phyloP scores from a whole-genome alignment of 2,329 filamentous ascomycete genomes.

The Epichloe glyceriae region DNA sequence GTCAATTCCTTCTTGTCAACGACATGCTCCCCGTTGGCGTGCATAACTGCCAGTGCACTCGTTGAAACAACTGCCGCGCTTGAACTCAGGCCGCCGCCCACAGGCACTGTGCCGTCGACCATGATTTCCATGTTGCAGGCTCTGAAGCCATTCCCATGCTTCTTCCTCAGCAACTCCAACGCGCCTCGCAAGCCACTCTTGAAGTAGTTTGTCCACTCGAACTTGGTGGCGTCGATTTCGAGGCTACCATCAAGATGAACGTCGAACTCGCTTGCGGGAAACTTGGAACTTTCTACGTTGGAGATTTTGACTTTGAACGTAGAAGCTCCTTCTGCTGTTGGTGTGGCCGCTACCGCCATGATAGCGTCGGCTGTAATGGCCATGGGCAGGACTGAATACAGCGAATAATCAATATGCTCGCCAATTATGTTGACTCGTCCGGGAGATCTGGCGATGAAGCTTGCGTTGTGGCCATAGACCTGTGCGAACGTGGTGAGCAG shows the following conservation, averaged over 20 bases:
- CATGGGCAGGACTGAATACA: conserved; percentile 93
- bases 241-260: conserved; percentile 50
- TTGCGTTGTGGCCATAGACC: conserved; percentile 54
- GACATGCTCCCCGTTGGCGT: conserved; percentile 63
- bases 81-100: conserved; percentile 82
- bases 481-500: conserved; percentile 60
- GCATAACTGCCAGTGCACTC: conserved; percentile 76
- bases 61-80: conserved; percentile 90
- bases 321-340: conserved; percentile 33
- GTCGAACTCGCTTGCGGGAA: conserved; percentile 61
- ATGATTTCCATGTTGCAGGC: conserved; percentile 72
- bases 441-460: conserved; percentile 80
- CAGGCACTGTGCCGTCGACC: conserved; percentile 83
- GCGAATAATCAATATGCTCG: conserved; percentile 97
- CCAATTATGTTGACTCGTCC: conserved; percentile 97
- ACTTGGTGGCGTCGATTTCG: conserved; percentile 71
- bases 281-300: conserved; percentile 66
- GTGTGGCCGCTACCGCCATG: conserved; percentile 57
- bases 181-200: conserved; percentile 80
- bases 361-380: conserved; percentile 86
- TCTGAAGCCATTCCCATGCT: conserved; percentile 45
- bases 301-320: conserved; percentile 61
- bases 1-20: conserved; percentile 88
- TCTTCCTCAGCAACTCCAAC: conserved; percentile 60
- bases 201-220: conserved; percentile 99